A percentile compares a stretch with the other conserved stretches of the same genome.
phyloP scores from a whole-genome alignment of 2,329 filamentous ascomycete species.

The Diaporthe sp. region DNA sequence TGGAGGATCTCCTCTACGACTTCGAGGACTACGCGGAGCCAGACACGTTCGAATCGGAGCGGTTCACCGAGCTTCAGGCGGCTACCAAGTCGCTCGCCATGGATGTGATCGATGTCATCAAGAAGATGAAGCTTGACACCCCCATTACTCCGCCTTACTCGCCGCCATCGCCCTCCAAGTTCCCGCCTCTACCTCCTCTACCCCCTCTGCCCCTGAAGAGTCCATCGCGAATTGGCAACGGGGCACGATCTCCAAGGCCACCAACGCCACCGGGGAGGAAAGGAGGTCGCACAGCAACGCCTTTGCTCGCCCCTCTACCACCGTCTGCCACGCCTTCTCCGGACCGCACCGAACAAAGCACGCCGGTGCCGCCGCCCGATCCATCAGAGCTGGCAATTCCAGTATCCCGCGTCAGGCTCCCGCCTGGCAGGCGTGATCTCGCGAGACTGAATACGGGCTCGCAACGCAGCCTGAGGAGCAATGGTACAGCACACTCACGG shows the following conservation, averaged over 20 bases:
- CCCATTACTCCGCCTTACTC: conserved; percentile 26
- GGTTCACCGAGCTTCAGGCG: conserved; percentile 54
- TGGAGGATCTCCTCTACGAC: conserved; percentile 56
- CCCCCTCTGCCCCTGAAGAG: conserved; percentile 33
- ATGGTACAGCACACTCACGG: conserved; percentile 13
- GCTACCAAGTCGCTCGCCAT: conserved; percentile 57
- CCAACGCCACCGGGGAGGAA: conserved; percentile 21
- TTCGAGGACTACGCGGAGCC: conserved; percentile 58
- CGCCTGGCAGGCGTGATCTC: background rate
- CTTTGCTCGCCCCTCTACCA: background rate
- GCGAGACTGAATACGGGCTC: conserved; percentile 19
- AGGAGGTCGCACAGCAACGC: background rate
- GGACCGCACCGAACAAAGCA: conserved; percentile 7
- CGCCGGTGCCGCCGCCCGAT: conserved; percentile 5
- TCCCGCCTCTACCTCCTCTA: conserved; percentile 49
- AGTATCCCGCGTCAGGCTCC: background rate
- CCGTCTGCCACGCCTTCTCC: conserved; percentile 6
- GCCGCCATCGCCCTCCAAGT: conserved; percentile 39
- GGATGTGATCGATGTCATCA: conserved; percentile 54
- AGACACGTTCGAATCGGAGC: conserved; percentile 53
- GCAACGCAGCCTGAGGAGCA: conserved; percentile 21
- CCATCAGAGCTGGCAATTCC: background rate
- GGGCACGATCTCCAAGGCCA: background rate
- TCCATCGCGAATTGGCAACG: background rate
- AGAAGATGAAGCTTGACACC: conserved; percentile 50